Conservation (phyloP, 306 rosid species). For the Prunus padus region DNA sequence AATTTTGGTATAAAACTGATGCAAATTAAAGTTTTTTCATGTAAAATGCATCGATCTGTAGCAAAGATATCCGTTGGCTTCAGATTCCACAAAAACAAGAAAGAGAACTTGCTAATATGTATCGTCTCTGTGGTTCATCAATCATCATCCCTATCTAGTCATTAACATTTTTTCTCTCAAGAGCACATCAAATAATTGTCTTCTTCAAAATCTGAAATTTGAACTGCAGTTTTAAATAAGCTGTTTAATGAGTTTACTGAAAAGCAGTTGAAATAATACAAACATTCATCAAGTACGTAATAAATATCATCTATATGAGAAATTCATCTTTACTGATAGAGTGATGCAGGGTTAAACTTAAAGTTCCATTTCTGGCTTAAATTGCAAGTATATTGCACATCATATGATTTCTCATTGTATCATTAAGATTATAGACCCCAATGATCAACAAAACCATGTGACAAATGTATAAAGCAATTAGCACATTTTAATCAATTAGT, state of each 20-base stretch:
- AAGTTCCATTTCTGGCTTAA: background rate
- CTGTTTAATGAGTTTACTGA: background rate
- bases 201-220: background rate
- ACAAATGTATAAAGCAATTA: background rate
- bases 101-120: background rate
- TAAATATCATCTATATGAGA: background rate
- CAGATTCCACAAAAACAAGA: slow-evolving; percentile 2
- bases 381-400: background rate
- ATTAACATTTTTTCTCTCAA: background rate
- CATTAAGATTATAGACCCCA: background rate
- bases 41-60: background rate
- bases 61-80: background rate
- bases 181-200: background rate
- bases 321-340: background rate
- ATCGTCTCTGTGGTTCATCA: background rate
- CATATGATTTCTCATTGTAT: background rate
- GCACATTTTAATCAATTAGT: background rate
- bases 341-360: background rate
- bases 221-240: background rate
- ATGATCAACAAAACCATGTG: background rate
- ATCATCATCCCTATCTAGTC: background rate
- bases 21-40: background rate
- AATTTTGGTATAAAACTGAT: background rate
- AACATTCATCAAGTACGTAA: background rate
- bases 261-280: background rate